Percentiles rank a stretch among this genome's conserved stretches.
Conservation (phyloP, 345 rosid genomes). For the Pelargonium nanum region DNA sequence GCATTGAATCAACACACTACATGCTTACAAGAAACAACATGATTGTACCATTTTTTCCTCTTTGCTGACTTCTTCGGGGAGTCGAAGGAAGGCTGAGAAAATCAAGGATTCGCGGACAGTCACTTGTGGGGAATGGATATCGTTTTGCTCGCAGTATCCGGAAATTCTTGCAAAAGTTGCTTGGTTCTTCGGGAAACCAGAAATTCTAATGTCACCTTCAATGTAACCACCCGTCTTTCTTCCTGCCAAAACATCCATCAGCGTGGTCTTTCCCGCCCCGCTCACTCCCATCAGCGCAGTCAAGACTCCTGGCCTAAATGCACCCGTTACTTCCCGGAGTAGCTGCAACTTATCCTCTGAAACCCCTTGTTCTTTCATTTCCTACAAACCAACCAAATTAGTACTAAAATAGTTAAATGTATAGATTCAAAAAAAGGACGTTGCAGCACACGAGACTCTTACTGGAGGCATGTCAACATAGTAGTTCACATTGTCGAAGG, state of each 20-base stretch:
- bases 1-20: background rate
- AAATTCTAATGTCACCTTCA: slow-evolving; percentile 77
- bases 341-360: slow-evolving; percentile 58
- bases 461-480: slow-evolving; percentile 77
- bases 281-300: slow-evolving; percentile 96
- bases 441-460: slow-evolving; percentile 15
- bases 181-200: slow-evolving; percentile 74
- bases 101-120: slow-evolving; percentile 76
- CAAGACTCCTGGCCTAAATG: slow-evolving; percentile 84
- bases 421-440: background rate
- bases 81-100: slow-evolving; percentile 81
- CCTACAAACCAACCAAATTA: slow-evolving; percentile 32
- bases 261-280: slow-evolving; percentile 94
- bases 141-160: slow-evolving; percentile 83
- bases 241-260: slow-evolving; percentile 97
- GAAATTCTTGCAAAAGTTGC: slow-evolving; percentile 93
- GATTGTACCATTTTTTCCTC: slow-evolving; percentile 62
- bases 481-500: slow-evolving; percentile 55
- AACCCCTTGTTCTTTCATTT: slow-evolving; percentile 80
- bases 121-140: slow-evolving; percentile 88
- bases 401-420: background rate
- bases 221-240: slow-evolving; percentile 85
- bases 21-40: too few species aligned
- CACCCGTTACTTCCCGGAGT: slow-evolving; percentile 63
- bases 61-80: slow-evolving; percentile 58